Base-by-base conservation (phyloP, 306 rosid genomes). In the Trifolium repens region DNA sequence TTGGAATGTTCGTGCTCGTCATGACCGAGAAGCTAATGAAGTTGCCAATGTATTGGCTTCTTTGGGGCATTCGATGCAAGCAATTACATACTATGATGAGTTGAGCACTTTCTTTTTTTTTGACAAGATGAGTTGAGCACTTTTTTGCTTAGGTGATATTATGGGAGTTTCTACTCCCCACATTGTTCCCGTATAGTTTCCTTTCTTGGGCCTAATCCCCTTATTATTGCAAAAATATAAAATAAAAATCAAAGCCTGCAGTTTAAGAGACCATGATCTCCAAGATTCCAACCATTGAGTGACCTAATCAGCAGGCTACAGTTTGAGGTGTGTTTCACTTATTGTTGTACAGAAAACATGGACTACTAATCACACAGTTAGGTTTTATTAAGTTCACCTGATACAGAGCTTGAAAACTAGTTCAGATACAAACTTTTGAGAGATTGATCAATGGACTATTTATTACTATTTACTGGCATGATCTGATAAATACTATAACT, bases 251-350 rank as follows among this genome's bases (percentile, higher is more conserved):
- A 58, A 24, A 26, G 16, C 17, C 19, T 5, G 40, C 19, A 35
- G 27, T 42, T 44, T 64, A 27, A 64, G 68, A 26, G 53, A 43
- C 57, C 65, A 16, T 49, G 60, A 12, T 40, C 73, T 71, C 3
- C 13, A 44, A 12, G 52, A 46, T 1, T 46, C 27, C 26, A 70
- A 11, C 49, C 34, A 1, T n/a, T 69, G 43, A 30, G 22, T 60
- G 7, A 32, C 32, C 47, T 47, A 8, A 49, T 69, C 73, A 47
- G 44, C 16, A n/a, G 46, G 46, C 13, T 22, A 14, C 59, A 47
- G 16, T 69, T 49, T 69, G 47, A 69, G 46, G 47, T 7, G 42
- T 1, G 42, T 22, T 5, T 7, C 32, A 49, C 44, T 27, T 10
- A 5, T 9, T 9, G 17, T 71, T 53, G 49, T 52, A 32, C 32